Evolutionary conservation across 1,139 yeast genomes (phyloP).

Genomic region (Yamadazyma blattariae): DNA sequence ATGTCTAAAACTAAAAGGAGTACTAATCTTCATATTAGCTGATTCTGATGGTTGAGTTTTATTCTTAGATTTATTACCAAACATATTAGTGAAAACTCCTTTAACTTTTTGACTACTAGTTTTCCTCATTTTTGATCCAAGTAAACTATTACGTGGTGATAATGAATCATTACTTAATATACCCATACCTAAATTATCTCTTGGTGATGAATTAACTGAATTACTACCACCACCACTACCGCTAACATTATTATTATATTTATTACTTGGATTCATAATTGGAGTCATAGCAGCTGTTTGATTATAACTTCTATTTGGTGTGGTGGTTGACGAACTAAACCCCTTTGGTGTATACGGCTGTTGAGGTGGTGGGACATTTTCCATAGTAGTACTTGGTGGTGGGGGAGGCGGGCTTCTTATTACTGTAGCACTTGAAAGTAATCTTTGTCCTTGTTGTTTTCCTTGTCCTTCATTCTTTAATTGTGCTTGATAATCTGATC

Average conservation of each 20-base stretch:
- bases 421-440: slow-evolving; percentile 21
- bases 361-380: slow-evolving; percentile 4
- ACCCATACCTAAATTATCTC: slow-evolving; percentile 28
- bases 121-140: slow-evolving; percentile 24
- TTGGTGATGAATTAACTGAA: slow-evolving; percentile 21
- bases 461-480: no score
- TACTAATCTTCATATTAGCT: slow-evolving; percentile 65
- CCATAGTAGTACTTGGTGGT: slow-evolving; percentile 11
- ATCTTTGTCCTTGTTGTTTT: slow-evolving; percentile 8
- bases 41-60: slow-evolving; percentile 17
- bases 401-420: slow-evolving; percentile 23
- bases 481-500: no score
- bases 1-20: slow-evolving; percentile 88
- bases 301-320: slow-evolving; percentile 18
- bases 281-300: slow-evolving; percentile 39
- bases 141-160: slow-evolving; percentile 11
- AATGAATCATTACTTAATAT: slow-evolving; percentile 12
- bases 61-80: slow-evolving; percentile 22
- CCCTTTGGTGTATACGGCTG: slow-evolving; percentile 9
- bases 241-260: slow-evolving; percentile 7
- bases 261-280: slow-evolving; percentile 19
- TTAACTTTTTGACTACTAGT: slow-evolving; percentile 38
- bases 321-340: slow-evolving; percentile 14
- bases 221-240: background rate
- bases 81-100: slow-evolving; percentile 43